Evolutionary conservation across 805 yeast genomes (phyloP).

Genomic region (Lipomyces mesembrius): DNA sequence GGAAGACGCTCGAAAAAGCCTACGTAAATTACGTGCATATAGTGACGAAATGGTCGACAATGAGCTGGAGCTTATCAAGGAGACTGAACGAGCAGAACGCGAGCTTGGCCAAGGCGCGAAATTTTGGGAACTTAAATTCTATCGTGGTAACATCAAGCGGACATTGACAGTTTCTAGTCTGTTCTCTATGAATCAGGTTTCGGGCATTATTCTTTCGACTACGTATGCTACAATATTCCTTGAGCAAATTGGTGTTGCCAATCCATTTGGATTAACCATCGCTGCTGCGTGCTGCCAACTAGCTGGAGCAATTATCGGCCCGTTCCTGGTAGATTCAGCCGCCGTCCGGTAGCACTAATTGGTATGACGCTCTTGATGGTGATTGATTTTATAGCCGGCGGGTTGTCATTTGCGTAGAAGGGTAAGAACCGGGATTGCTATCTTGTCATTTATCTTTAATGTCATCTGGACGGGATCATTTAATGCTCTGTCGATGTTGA

Average conservation of each 20-base stretch:
- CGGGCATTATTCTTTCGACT: slow-evolving; percentile 16
- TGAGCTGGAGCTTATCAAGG: no score
- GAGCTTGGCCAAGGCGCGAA: background rate
- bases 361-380: slow-evolving; percentile 6
- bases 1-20: slow-evolving; percentile 3
- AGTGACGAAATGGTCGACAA: slow-evolving; percentile 2
- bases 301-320: slow-evolving; percentile 17
- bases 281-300: slow-evolving; percentile 15
- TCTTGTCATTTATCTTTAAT: slow-evolving; percentile 8
- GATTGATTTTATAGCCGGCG: slow-evolving; percentile 17
- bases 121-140: slow-evolving; percentile 12
- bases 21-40: slow-evolving; percentile 9
- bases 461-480: slow-evolving; percentile 13
- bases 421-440: slow-evolving; percentile 2
- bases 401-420: slow-evolving; percentile 3
- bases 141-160: slow-evolving; percentile 12
- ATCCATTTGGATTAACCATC: slow-evolving; percentile 13
- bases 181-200: slow-evolving; percentile 14
- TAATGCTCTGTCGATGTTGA: slow-evolving; percentile 10
- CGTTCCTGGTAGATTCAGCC: slow-evolving; percentile 12
- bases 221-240: slow-evolving; percentile 17
- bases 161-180: slow-evolving; percentile 6
- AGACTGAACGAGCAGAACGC: slow-evolving; percentile 1
- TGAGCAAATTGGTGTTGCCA: slow-evolving; percentile 9
- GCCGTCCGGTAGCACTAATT: slow-evolving; percentile 11